Evolutionary conservation across 2,329 filamentous ascomycete species (phyloP).

Genomic region (Penicillium sp.): DNA sequence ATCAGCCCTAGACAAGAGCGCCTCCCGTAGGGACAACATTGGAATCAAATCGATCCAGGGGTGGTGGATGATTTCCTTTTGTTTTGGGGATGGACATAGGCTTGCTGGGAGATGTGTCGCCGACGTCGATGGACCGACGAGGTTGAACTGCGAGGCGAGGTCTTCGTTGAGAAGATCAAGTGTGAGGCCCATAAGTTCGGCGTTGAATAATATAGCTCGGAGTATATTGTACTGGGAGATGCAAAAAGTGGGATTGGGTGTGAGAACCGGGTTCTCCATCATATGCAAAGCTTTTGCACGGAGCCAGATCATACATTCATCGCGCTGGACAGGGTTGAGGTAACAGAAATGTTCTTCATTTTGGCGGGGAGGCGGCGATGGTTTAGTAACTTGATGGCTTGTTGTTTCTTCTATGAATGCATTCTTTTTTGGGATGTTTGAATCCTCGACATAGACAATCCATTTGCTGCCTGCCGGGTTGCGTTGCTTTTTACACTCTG

Average conservation of each 20-base stretch:
- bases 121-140: conserved; percentile 8
- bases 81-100: conserved; percentile 13
- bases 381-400: background rate
- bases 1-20: conserved; percentile 14
- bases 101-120: conserved; percentile 13
- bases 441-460: conserved; percentile 14
- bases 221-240: conserved; percentile 10
- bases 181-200: conserved; percentile 13
- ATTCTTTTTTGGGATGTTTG: background rate
- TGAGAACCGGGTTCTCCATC: background rate
- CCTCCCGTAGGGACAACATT: conserved; percentile 22
- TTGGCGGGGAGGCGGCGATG: background rate
- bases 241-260: background rate
- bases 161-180: conserved; percentile 13
- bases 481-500: background rate
- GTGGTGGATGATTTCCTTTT: conserved; percentile 22
- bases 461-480: conserved; percentile 4
- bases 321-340: too few species aligned
- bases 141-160: conserved; percentile 17
- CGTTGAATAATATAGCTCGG: conserved; percentile 12
- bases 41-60: conserved; percentile 32
- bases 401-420: background rate
- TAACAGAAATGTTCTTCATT: too few species aligned
- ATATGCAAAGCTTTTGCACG: background rate
- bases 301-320: background rate